These are phyloP conservation scores for Trichoderma simmonsii DNA, from an alignment of 2,329 filamentous ascomycete species.

Conservation along the genomic window DNA sequence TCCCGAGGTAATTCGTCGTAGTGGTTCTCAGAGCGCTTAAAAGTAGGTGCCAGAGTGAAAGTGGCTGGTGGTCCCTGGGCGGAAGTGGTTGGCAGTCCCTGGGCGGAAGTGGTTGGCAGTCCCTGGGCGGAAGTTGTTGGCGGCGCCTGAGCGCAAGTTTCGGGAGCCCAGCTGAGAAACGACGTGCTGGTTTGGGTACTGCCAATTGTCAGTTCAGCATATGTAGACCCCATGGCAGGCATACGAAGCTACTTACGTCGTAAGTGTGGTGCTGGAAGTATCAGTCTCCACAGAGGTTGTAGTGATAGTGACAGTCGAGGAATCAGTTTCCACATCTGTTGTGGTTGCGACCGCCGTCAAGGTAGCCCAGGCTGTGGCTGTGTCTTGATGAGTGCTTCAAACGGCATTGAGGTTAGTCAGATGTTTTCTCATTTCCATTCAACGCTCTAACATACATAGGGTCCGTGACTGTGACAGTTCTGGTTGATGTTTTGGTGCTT, in stretches of 20 bases:
- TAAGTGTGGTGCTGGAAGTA: not conserved
- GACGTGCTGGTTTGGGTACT: not conserved
- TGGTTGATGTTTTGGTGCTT: not conserved
- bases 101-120: no score
- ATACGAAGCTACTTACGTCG: not conserved
- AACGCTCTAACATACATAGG: not conserved
- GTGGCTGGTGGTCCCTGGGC: not conserved
- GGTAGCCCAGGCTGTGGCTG: not conserved
- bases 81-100: no score
- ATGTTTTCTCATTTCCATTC: not conserved
- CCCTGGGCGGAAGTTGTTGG: no score
- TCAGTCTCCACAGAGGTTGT: not conserved
- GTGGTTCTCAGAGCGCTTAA: not conserved
- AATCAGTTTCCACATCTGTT: not conserved
- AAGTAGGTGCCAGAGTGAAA: not conserved
- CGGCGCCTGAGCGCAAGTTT: not conserved
- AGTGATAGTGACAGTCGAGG: not conserved
- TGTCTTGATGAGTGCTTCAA: not conserved
- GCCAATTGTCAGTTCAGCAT: not conserved
- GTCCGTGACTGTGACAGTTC: not conserved
- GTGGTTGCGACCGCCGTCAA: not conserved
- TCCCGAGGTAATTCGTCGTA: not conserved
- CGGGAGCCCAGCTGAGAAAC: not conserved
- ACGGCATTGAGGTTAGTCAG: not conserved
- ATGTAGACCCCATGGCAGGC: not conserved